Evolutionary conservation across 768 basidiomycete genomes (phyloP).

Genomic region (Suillus tomentosus): DNA sequence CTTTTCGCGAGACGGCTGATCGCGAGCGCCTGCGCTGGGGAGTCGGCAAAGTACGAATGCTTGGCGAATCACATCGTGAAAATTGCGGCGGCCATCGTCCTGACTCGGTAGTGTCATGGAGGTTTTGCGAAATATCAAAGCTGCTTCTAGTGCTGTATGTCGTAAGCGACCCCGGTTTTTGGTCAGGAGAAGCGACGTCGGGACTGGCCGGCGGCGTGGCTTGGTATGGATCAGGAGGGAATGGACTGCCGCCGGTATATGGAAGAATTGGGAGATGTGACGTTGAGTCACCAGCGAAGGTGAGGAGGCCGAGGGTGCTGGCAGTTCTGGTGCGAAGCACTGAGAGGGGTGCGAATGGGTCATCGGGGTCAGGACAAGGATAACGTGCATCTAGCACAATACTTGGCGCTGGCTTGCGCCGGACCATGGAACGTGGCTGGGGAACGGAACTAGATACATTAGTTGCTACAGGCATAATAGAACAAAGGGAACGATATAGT

Average conservation of each 20-base stretch:
- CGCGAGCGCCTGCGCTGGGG: slow-evolving; percentile 37
- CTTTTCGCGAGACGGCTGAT: slow-evolving; percentile 35
- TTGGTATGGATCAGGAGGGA: slow-evolving; percentile 36
- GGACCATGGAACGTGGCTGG: slow-evolving; percentile 27
- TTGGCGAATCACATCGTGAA: slow-evolving; percentile 13
- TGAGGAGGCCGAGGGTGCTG: slow-evolving; percentile 38
- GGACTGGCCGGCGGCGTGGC: slow-evolving; percentile 14
- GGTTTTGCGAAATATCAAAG: slow-evolving; percentile 21
- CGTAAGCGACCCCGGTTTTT: slow-evolving; percentile 17
- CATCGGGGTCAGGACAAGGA: slow-evolving; percentile 65
- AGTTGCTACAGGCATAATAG: slow-evolving; percentile 34
- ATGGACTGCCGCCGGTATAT: slow-evolving; percentile 32
- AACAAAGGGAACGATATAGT: slow-evolving; percentile 17
- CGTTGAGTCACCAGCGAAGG: slow-evolving; percentile 33
- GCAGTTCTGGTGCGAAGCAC: slow-evolving; percentile 62
- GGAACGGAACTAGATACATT: slow-evolving; percentile 23
- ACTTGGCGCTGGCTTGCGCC: slow-evolving; percentile 59
- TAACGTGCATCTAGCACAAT: slow-evolving; percentile 56
- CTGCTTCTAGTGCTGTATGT: slow-evolving; percentile 27
- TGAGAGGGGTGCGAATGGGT: slow-evolving; percentile 72
- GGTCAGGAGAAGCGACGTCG: slow-evolving; percentile 6
- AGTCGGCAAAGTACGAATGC: slow-evolving; percentile 19
- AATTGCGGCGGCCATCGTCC: slow-evolving; percentile 16
- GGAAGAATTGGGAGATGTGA: slow-evolving; percentile 33
- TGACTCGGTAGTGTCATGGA: slow-evolving; percentile 15